A percentile compares a stretch with the other conserved stretches of the same genome.
These are phyloP conservation scores for Fusarium armeniacum DNA, from an alignment of 2,329 filamentous ascomycete species.

Conservation along the genomic window DNA sequence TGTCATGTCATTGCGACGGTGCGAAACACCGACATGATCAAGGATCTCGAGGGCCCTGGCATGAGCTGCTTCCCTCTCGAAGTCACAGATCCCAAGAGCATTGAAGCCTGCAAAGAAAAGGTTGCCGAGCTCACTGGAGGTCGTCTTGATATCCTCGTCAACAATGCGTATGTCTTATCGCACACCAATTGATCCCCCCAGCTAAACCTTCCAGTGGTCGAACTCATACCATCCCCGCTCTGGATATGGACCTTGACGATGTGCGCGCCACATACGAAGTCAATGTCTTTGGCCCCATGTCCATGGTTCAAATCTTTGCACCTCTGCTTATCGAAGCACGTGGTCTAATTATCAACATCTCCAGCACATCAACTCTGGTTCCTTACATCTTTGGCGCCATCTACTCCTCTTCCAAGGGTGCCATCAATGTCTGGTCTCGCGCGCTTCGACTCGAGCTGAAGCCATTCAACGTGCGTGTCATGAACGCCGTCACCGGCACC, in stretches of 20 bases:
- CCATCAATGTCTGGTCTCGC: slow-evolving; percentile 67
- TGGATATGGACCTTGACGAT: slow-evolving; percentile 66
- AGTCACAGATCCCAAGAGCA: slow-evolving; percentile 66
- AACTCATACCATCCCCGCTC: slow-evolving; percentile 65
- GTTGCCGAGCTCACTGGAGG: slow-evolving; percentile 65
- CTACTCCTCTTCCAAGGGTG: slow-evolving; percentile 70
- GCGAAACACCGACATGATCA: slow-evolving; percentile 63
- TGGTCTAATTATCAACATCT: slow-evolving; percentile 69
- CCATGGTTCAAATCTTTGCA: slow-evolving; percentile 66
- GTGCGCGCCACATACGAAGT: slow-evolving; percentile 68
- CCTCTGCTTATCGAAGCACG: slow-evolving; percentile 63
- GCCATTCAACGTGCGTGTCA: slow-evolving; percentile 69
- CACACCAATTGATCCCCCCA: neutral
- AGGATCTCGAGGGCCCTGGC: slow-evolving; percentile 60
- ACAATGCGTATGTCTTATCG: slow-evolving; percentile 65
- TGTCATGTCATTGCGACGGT: slow-evolving; percentile 70
- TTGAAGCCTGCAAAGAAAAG: slow-evolving; percentile 62
- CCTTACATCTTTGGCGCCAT: slow-evolving; percentile 67
- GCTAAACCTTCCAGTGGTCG: slow-evolving; percentile 58
- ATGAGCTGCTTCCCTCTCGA: slow-evolving; percentile 67
- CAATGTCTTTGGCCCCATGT: slow-evolving; percentile 71
- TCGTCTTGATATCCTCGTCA: slow-evolving; percentile 70
- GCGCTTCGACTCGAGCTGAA: slow-evolving; percentile 67
- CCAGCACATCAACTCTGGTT: slow-evolving; percentile 64
- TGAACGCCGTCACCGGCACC: slow-evolving; percentile 69